Evolutionary conservation across 495 filamentous ascomycete genomes (phyloP), one percentile per base, ranked within the genome.

Genomic region (Neohortaea acidophila): DNA sequence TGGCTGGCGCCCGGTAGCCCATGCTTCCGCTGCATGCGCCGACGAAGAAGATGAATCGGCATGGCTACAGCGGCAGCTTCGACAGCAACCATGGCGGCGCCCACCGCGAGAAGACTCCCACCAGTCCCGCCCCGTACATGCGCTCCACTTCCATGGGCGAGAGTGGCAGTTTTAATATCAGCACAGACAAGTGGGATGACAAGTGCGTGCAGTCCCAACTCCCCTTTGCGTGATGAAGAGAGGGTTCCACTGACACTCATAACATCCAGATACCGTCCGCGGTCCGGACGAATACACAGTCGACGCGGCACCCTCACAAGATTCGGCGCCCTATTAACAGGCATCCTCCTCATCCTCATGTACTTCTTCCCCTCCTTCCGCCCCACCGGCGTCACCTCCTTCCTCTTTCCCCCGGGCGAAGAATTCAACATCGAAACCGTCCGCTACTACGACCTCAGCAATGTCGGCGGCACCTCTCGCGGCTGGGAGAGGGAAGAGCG

Each of bases 401-500:
- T 82, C 26, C 64, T 89, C 21, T 57, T 91, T 9, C 71, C 76
- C 22, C 23, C 9, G 26, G 59, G 60, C 20, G 76, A 79, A 27
- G 78, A 89, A 47, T 70, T 82, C 41, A 72, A 85, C 38, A 70
- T 96, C 36, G 81, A 93, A 53, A 96, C 91, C 2, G 81, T 96
- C 31, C 81, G 86, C 33, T 93, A 96, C 58, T 96, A 96, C 64
- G 91, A 99, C 58, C 70, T 99, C 30, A 76, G 77, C 33, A 79
- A 89, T 54, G 79, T 87, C 10, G 80, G 91, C 50, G 89, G 89
- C 15, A 82, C 82, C 4, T 79, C 79, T 33, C 75, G 78, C 47
- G 89, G 89, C 9, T 96, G 89, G 89, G 86, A 94, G 54, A 67
- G 80, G 22, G 91, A 84, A 51, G 91, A 99, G 59, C 74, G 91